Evolutionary conservation across 1,284 basidiomycete genomes (phyloP), one percentile per base, ranked within the genome.

Genomic region (Stygiomarasmius scandens): DNA sequence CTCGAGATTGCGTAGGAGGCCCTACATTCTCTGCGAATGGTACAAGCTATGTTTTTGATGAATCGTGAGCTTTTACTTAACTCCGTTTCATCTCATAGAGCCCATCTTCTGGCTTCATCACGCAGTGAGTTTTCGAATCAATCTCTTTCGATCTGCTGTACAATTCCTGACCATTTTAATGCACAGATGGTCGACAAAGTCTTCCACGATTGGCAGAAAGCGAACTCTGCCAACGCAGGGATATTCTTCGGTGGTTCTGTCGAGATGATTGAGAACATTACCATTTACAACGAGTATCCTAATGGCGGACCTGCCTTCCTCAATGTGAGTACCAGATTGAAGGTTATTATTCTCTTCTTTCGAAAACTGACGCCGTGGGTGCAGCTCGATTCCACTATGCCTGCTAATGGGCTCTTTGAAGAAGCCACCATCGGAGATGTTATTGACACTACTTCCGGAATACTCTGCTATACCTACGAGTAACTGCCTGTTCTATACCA

Each of bases 31-130:
- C 64, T 3, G 56, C 63, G 3, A 66, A 66, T 34, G 63, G 63
- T 62, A 23, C 44, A 3, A 16, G 56, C 56, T 25, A 23, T 16
- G 27, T n/a, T n/a, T n/a, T n/a, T n/a, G n/a, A n/a, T n/a, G n/a
- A n/a, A n/a, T n/a, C n/a, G n/a, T n/a, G n/a, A n/a, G n/a, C n/a
- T n/a, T n/a, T n/a, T n/a, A n/a, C n/a, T n/a, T n/a, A n/a, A n/a
- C n/a, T n/a, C n/a, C n/a, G n/a, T n/a, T n/a, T n/a, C n/a, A n/a
- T n/a, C n/a, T n/a, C n/a, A n/a, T n/a, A n/a, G n/a, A n/a, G n/a
- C n/a, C n/a, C n/a, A n/a, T n/a, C n/a, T n/a, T 76, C 62, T 75
- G 69, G 67, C 52, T 75, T 57, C 73, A 75, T 58, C 74, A 77
- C 56, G 73, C 67, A 0, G 74, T 75, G 58, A 51, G 69, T 59